These are phyloP conservation scores for Botryosphaeria agaves DNA, from an alignment of 2,329 filamentous ascomycete genomes.

Conservation along the genomic window DNA sequence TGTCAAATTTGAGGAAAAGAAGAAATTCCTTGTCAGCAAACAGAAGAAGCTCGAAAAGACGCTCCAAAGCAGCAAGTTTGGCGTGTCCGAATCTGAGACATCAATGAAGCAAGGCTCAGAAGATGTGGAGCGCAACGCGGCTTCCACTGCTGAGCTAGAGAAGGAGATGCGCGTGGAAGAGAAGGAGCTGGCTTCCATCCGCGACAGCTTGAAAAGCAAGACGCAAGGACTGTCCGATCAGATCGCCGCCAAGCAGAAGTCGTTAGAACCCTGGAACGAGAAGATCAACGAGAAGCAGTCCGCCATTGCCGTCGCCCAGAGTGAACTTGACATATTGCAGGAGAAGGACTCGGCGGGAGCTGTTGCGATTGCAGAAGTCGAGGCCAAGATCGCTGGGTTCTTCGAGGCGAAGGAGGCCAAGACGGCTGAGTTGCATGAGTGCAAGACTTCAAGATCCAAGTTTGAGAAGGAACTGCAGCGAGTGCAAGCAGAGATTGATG, in stretches of 20 bases:
- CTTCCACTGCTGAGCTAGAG: constrained; percentile 64
- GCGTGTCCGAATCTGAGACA: constrained; percentile 55
- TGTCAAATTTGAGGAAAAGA: constrained; percentile 96
- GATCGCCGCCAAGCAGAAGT: constrained; percentile 82
- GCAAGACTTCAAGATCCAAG: constrained; percentile 51
- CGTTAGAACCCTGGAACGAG: constrained; percentile 87
- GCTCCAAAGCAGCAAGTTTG: constrained; percentile 58
- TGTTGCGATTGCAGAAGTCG: constrained; percentile 65
- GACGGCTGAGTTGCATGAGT: constrained; percentile 55
- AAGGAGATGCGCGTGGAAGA: constrained; percentile 62
- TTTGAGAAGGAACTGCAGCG: constrained; percentile 60
- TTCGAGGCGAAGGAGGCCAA: constrained; percentile 57
- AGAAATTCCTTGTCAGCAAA: constrained; percentile 81
- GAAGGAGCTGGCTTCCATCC: constrained; percentile 62
- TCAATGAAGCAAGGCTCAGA: constrained; percentile 60
- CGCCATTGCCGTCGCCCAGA: constrained; percentile 82
- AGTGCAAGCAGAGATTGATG: constrained; percentile 53
- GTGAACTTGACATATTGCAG: constrained; percentile 77
- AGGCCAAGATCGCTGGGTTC: constrained; percentile 60
- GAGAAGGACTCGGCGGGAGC: constrained; percentile 82
- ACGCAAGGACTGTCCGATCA: constrained; percentile 88
- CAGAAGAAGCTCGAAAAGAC: constrained; percentile 90
- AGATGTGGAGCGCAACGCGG: constrained; percentile 59
- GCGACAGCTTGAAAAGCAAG: constrained; percentile 82
- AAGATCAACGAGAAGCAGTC: constrained; percentile 96